Base-by-base conservation (phyloP, 148 eudicot species). In the Cornus controversa region DNA sequence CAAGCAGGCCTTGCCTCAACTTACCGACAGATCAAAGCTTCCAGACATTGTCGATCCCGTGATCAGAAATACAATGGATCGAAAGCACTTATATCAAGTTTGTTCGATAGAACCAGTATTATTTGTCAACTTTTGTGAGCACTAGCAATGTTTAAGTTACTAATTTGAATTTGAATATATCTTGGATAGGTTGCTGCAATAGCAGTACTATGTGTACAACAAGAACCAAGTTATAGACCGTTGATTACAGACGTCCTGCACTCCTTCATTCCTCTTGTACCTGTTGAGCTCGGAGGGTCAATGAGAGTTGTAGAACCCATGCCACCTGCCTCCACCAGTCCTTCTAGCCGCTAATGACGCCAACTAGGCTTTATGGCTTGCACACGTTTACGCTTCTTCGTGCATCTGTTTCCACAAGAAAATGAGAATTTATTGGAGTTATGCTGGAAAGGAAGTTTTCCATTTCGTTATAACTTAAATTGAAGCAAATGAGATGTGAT, bases 191-290 rank as follows among this genome's bases (percentile, higher is more conserved):
- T 91, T 80, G 98, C 98, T 62, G 96, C 94, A 66, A 89, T 94
- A 31, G 98, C 94, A 27, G 93, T 91, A 72, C 82, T 94, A 50
- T 94, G 98, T 66, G 86, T 94, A 54, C 98, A 94, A 79, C 86
- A 92, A 4, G 96, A 94, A 83, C 93, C 98, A 25, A 90, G 96
- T 79, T 94, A 93, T 79, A 82, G 98, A 60, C 98, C 98, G 18
- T 71, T 94, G 83, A 94, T 91, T 63, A 91, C 94, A 8, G 93
- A 94, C 71, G 91, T 94, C 65, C 79, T 94, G 65, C 98, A 94
- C 79, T 94, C 98, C 45, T 86, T 94, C 27, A 85, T 94, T 78
- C 98, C 96, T 34, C 91, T 94, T 34, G 98, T 94, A 26, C 93
- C 96, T 26, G 77, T 77, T 58, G 90, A 91, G 69, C 91, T 91